Base-by-base conservation (phyloP, 495 filamentous ascomycete species). In the Xylona heveae region DNA sequence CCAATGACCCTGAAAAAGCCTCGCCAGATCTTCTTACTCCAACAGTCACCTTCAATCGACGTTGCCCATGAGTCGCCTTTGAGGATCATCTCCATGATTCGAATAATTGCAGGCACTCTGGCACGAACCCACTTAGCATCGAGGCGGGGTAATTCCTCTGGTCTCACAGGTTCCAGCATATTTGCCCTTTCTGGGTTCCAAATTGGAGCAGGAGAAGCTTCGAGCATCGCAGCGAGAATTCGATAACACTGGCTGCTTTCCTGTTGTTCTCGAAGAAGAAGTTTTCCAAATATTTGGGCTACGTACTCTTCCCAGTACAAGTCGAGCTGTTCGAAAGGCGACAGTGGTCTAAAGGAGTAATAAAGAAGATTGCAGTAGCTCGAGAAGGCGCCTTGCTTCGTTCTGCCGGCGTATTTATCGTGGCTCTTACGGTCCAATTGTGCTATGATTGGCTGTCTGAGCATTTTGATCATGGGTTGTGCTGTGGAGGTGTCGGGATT, bases 71-170 rank as follows among this genome's bases (percentile, higher is more conserved):
- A 62, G 0, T 65, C 61, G 19, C 53, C 52, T 20, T 59, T 55
- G 3, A 91, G 48, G 4, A 82, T 55, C 2, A 59, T 61, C 31
- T 75, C 69, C 14, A 91, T 58, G 2, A 75, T 55, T 5, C 48
- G 50, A 28, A 91, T 54, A 2, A 94, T 59, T 16, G 49, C 54
- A 0, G 47, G 39, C 5, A 72, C 54, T 39, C 74, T 75, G 32
- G 64, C 70, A 37, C 85, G 69, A n/a, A 90, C 54, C 88, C 88
- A 97, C 57, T 73, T 78, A 6, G 77, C 59, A 46, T 94, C 80
- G 8, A 93, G 49, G 2, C 68, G 49, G 10, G 81, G 79, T 10
- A 97, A 55, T 39, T 93, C 81, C 19, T 73, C 71, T 0, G 69
- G 53, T 23, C 62, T 62, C 22, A 83, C 55, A 28, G 49, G 50